Conservation (phyloP, 306 rosid genomes). For the Hippophae tibetana region DNA sequence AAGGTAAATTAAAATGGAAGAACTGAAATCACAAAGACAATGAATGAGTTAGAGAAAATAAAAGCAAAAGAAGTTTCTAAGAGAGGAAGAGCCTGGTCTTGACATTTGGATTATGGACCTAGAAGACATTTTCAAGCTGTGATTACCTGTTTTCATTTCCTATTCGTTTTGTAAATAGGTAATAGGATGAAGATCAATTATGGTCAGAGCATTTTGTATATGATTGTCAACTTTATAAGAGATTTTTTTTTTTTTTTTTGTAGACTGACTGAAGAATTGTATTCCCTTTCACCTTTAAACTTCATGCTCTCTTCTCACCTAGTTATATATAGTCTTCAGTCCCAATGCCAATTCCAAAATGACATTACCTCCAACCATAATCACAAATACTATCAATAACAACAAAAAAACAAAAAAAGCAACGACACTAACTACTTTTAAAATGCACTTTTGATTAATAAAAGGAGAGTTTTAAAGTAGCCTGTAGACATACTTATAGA, state of each 20-base stretch:
- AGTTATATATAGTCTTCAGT: neutral
- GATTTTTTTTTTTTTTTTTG: slow-evolving; percentile 6
- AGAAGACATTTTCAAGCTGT: slow-evolving; percentile 20
- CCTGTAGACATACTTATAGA: slow-evolving; percentile 43
- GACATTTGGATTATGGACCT: slow-evolving; percentile 15
- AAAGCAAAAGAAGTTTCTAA: slow-evolving; percentile 14
- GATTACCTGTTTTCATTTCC: slow-evolving; percentile 27
- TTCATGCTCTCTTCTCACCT: neutral
- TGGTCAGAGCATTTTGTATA: slow-evolving; percentile 25
- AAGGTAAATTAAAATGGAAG: neutral
- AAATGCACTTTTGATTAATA: slow-evolving; percentile 24
- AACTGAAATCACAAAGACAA: slow-evolving; percentile 1
- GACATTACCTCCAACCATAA: too few relatives aligned
- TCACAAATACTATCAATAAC: too few relatives aligned
- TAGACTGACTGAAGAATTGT: slow-evolving; percentile 18
- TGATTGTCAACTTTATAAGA: slow-evolving; percentile 19
- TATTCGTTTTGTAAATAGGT: slow-evolving; percentile 51
- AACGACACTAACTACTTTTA: slow-evolving; percentile 19
- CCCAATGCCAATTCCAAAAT: too few relatives aligned
- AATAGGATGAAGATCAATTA: slow-evolving; percentile 22
- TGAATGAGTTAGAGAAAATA: slow-evolving; percentile 3
- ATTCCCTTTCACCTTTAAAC: neutral
- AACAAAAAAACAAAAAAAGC: too few relatives aligned
- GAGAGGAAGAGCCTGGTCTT: slow-evolving; percentile 17
- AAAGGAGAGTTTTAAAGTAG: slow-evolving; percentile 18